Evolutionary conservation across 352 stramenopile species (phyloP), one percentile per base, ranked within the genome.

Genomic region (Blastocystis sp.): DNA sequence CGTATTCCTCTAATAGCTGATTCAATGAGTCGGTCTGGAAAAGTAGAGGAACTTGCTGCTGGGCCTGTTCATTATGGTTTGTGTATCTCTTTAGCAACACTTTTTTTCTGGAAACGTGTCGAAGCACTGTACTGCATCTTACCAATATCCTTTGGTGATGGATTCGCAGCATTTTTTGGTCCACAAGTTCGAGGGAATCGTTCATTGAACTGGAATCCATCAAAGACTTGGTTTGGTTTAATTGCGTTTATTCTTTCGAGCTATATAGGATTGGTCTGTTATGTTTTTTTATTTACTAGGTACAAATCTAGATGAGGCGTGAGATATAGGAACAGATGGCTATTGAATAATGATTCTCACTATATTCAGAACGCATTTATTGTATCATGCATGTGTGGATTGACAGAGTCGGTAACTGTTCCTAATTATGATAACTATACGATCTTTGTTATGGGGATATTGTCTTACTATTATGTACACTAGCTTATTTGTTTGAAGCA

Each of bases 341-440:
- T 79, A 33, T 30, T 79, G 24, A 89, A 79, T 48, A 5, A 1
- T 19, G 60, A 79, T 76, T 2, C 35, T 1, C 42, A 59, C 15
- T 89, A 35, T 53, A 24, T 79, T 19, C 5, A 15, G 27, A 33
- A 76, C 24, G n/a, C 66, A 7, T 9, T 89, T 17, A 76, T 60
- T 22, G 66, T 89, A 1, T 56, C 78, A 7, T 37, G 73, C 13
- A 64, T 59, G 60, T 89, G 78, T 44, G 78, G 42, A 35, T 40
- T 89, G 17, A 78, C 40, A 33, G 78, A 89, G 30, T 51, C 78
- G 7, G 35, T 89, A 22, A 68, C 78, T 24, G 48, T 89, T 30
- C 5, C 78, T 0, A 79, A 89, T 40, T 89, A 79, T 42, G 78
- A 89, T 51, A 89, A 89, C 56, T 89, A 66, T 42, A 78, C 57